Conservation (phyloP, 345 rosid genomes). For the Nephelium lappaceum region DNA sequence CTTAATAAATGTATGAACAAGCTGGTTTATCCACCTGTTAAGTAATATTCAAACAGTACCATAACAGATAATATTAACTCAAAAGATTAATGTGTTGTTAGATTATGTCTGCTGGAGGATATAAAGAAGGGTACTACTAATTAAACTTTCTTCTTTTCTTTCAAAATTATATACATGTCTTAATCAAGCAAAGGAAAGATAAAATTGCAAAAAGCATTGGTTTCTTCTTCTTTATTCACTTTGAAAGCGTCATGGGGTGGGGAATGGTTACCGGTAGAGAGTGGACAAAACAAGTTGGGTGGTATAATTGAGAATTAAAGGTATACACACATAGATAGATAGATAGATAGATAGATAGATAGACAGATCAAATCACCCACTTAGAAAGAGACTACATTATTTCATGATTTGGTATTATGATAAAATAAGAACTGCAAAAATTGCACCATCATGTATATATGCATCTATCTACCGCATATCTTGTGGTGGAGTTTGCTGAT, state of each 20-base stretch:
- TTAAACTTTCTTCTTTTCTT: no score
- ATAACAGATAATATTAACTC: neutral
- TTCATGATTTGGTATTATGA: conserved; percentile 9
- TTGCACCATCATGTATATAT: neutral
- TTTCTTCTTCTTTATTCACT: neutral
- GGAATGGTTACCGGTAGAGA: conserved; percentile 12
- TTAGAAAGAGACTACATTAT: conserved; percentile 8
- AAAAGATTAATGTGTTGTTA: neutral
- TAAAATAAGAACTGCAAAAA: neutral
- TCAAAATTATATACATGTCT: neutral
- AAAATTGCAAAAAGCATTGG: neutral
- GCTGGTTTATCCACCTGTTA: neutral
- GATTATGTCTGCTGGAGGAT: neutral
- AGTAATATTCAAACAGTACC: neutral
- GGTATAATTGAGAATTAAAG: neutral
- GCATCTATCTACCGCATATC: neutral
- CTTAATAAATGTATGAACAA: no score
- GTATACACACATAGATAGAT: neutral
- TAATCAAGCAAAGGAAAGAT: neutral
- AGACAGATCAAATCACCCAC: conserved; percentile 22
- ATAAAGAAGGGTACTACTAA: neutral
- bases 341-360: conserved; percentile 5
- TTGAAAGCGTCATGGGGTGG: neutral
- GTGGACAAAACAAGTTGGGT: conserved; percentile 15
- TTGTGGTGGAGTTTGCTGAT: neutral